Evolutionary conservation across 352 stramenopile genomes (phyloP).

Genomic region (Pelagophyceae sp.): DNA sequence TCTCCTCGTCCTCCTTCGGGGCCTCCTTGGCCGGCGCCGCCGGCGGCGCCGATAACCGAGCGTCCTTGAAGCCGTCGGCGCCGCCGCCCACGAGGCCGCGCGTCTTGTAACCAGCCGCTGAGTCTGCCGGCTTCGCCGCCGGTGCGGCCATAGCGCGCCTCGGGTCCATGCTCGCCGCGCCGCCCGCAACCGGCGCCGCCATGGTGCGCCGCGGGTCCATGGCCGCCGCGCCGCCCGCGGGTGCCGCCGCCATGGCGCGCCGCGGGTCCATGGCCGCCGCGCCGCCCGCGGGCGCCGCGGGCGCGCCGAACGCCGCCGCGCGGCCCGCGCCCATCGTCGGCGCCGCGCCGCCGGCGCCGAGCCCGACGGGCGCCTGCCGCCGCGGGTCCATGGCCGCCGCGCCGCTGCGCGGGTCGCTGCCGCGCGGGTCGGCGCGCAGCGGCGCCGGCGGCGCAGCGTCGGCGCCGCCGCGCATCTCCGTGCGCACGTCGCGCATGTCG

Average conservation of each 20-base stretch:
- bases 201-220: neutral
- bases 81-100: neutral
- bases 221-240: neutral
- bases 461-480: no score
- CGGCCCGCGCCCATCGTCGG: neutral
- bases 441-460: neutral
- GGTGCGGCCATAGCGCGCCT: neutral
- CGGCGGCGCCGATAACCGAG: neutral
- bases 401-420: neutral
- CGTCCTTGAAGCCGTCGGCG: neutral
- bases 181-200: neutral
- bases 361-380: no score
- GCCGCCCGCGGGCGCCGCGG: neutral
- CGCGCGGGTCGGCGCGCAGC: neutral
- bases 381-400: no score
- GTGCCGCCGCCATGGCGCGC: no score
- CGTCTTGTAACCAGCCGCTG: neutral
- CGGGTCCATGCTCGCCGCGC: neutral
- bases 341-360: neutral
- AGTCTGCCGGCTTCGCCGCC: neutral
- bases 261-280: conserved; percentile 1
- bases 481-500: no score
- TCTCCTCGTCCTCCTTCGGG: neutral
- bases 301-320: neutral
- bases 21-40: neutral